Evolutionary conservation across 768 basidiomycete genomes (phyloP).

Genomic region (Boletus pseudopeckii): DNA sequence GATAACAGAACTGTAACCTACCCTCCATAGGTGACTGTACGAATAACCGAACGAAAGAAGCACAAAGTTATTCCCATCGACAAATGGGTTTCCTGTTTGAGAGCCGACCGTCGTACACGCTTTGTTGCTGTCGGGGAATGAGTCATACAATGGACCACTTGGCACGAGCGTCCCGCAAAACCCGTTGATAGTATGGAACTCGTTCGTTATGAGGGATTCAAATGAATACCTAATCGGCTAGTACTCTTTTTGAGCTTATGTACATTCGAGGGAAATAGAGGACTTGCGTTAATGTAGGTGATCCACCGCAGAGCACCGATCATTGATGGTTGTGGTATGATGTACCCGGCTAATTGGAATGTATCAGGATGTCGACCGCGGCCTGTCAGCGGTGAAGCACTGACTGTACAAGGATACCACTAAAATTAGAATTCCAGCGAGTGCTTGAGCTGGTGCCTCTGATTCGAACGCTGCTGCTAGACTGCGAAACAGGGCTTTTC

Average conservation of each 20-base stretch:
- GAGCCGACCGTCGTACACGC: slow-evolving; percentile 74
- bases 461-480: slow-evolving; percentile 58
- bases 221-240: slow-evolving; percentile 61
- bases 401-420: slow-evolving; percentile 48
- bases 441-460: slow-evolving; percentile 59
- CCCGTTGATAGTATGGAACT: slow-evolving; percentile 71
- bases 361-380: neutral
- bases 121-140: slow-evolving; percentile 57
- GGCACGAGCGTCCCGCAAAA: slow-evolving; percentile 58
- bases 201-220: slow-evolving; percentile 73
- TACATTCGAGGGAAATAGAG: slow-evolving; percentile 31
- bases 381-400: neutral
- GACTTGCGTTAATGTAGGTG: slow-evolving; percentile 54
- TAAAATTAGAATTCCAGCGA: slow-evolving; percentile 52
- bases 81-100: slow-evolving; percentile 52
- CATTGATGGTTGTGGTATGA: slow-evolving; percentile 59
- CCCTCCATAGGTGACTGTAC: slow-evolving; percentile 49
- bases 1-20: slow-evolving; percentile 16
- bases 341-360: slow-evolving; percentile 41
- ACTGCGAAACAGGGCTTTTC: slow-evolving; percentile 75
- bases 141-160: slow-evolving; percentile 58
- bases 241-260: neutral
- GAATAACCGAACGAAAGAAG: slow-evolving; percentile 40
- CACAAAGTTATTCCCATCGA: slow-evolving; percentile 60
- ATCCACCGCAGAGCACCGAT: slow-evolving; percentile 70